A percentile compares a stretch with the other conserved stretches of the same genome.
Conservation (phyloP, 1,139 yeast genomes). For the Blastobotrys ciferrii region DNA sequence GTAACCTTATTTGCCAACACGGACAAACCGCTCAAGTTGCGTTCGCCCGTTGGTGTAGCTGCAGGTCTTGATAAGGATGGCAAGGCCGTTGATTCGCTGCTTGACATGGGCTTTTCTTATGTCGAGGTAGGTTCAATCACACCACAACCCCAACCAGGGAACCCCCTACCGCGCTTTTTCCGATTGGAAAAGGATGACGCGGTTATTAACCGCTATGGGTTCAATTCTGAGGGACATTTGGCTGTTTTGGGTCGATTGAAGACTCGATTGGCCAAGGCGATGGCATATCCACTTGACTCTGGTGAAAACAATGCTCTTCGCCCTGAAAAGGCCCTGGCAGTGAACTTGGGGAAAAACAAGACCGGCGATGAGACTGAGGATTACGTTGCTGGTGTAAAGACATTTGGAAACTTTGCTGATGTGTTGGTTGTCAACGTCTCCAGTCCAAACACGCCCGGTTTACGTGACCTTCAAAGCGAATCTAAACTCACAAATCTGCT, state of each 20-base stretch:
- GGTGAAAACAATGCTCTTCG: slow-evolving; percentile 51
- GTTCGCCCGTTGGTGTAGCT: slow-evolving; percentile 86
- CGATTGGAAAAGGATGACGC: slow-evolving; percentile 83
- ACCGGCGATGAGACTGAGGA: slow-evolving; percentile 86
- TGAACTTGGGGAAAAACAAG: slow-evolving; percentile 90
- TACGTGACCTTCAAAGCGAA: slow-evolving; percentile 81
- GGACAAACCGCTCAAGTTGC: slow-evolving; percentile 41
- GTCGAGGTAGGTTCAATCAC: slow-evolving; percentile 94
- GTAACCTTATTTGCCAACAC: slow-evolving; percentile 34
- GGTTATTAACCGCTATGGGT: slow-evolving; percentile 90
- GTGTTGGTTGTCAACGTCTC: slow-evolving; percentile 90
- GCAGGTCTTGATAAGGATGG: slow-evolving; percentile 97
- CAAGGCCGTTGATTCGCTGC: slow-evolving; percentile 83
- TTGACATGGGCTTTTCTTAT: slow-evolving; percentile 77
- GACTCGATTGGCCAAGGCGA: slow-evolving; percentile 47
- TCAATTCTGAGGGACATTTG: slow-evolving; percentile 87
- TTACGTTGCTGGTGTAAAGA: slow-evolving; percentile 77
- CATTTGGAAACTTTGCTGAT: slow-evolving; percentile 83
- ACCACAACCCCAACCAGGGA: slow-evolving; percentile 91
- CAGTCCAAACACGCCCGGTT: slow-evolving; percentile 94
- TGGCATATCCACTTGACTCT: slow-evolving; percentile 14
- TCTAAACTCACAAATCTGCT: slow-evolving; percentile 66
- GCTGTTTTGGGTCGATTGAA: slow-evolving; percentile 65
- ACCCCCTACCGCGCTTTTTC: slow-evolving; percentile 86
- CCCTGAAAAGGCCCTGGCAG: slow-evolving; percentile 65